phyloP scores from a whole-genome alignment of 768 basidiomycete genomes.

The Calocybe cyanea region DNA sequence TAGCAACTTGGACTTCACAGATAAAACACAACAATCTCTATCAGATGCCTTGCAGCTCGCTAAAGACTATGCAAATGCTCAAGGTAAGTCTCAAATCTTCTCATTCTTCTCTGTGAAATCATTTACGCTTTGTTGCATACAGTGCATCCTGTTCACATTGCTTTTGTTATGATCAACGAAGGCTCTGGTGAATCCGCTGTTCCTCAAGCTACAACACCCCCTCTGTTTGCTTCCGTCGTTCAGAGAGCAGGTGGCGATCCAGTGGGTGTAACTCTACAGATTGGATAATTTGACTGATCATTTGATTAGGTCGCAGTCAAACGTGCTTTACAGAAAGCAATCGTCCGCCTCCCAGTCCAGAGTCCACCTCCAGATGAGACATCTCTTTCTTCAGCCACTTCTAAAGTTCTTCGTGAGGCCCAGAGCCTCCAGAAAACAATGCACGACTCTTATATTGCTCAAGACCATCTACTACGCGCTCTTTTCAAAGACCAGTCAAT shows the following conservation, averaged over 20 bases:
- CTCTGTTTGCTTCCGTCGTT: slow-evolving; percentile 76
- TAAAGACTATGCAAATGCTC: slow-evolving; percentile 78
- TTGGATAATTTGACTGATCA: not conserved
- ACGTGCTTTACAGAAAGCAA: slow-evolving; percentile 68
- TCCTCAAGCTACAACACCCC: slow-evolving; percentile 27
- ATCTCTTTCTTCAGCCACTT: slow-evolving; percentile 49
- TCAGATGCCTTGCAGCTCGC: slow-evolving; percentile 74
- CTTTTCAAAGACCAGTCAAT: slow-evolving; percentile 74
- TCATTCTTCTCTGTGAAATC: not conserved
- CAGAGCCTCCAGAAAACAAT: slow-evolving; percentile 75
- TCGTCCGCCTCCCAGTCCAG: slow-evolving; percentile 82
- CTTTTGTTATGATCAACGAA: slow-evolving; percentile 77
- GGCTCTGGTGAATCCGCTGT: slow-evolving; percentile 32
- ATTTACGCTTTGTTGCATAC: slow-evolving; percentile 11
- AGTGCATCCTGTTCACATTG: slow-evolving; percentile 86
- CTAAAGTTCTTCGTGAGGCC: slow-evolving; percentile 71
- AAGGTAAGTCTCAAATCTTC: slow-evolving; percentile 45
- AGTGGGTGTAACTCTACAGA: slow-evolving; percentile 38
- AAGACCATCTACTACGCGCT: slow-evolving; percentile 88
- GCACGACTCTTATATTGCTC: slow-evolving; percentile 90
- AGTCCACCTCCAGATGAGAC: slow-evolving; percentile 83
- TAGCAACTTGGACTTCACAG: slow-evolving; percentile 77
- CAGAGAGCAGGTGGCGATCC: slow-evolving; percentile 84
- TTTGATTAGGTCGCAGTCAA: slow-evolving; percentile 48
- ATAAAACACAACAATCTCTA: slow-evolving; percentile 72